Evolutionary conservation across 345 rosid species (phyloP).

Genomic region (Triadica sebifera): DNA sequence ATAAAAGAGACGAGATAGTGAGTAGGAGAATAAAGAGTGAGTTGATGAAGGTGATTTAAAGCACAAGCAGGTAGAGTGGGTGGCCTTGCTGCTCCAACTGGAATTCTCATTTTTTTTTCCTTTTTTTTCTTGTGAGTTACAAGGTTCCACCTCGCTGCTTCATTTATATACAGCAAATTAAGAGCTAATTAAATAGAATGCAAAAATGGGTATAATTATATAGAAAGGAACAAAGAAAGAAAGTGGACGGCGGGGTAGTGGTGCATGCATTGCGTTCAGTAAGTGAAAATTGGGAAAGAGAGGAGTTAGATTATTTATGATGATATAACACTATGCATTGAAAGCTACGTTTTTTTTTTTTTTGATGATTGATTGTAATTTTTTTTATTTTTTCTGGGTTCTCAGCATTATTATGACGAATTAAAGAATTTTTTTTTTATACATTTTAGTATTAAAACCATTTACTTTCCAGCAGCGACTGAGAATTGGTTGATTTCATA

Average conservation of each 20-base stretch:
- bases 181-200: too few species aligned
- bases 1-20: not conserved
- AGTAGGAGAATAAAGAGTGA: slow-evolving; percentile 3
- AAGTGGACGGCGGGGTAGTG: slow-evolving; percentile 20
- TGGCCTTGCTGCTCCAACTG: not conserved
- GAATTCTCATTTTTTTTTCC: slow-evolving; percentile 13
- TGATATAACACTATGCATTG: not conserved
- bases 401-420: too few species aligned
- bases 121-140: not conserved
- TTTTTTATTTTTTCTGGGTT: too few species aligned
- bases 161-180: not conserved
- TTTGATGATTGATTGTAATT: too few species aligned
- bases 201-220: not conserved
- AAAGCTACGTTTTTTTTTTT: too few species aligned
- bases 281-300: too few species aligned
- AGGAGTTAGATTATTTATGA: not conserved
- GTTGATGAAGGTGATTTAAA: too few species aligned
- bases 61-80: not conserved
- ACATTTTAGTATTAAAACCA: too few species aligned
- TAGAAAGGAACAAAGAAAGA: not conserved
- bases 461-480: too few species aligned
- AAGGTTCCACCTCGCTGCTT: not conserved
- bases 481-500: too few species aligned
- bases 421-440: too few species aligned
- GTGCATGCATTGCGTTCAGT: not conserved